Conservation (phyloP, 1,284 basidiomycete genomes). For the Pyrrhoderma noxium region DNA sequence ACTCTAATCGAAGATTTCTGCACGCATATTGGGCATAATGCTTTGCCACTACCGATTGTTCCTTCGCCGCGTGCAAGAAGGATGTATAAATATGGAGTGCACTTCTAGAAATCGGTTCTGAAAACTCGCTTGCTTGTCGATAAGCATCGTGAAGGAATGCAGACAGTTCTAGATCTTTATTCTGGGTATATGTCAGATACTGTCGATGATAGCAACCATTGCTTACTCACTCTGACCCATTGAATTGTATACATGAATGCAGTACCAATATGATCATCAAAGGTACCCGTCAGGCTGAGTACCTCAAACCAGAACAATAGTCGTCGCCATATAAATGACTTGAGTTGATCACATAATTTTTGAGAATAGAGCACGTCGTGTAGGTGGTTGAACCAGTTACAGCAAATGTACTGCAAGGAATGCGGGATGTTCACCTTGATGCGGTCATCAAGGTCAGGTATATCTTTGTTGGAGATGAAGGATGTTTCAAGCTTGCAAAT, state of each 20-base stretch:
- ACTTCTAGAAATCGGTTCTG: too few relatives aligned
- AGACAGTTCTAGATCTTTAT: neutral
- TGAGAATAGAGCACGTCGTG: neutral
- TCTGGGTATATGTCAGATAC: neutral
- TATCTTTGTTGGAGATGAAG: slow-evolving; percentile 15
- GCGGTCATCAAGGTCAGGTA: slow-evolving; percentile 2
- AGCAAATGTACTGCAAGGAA: slow-evolving; percentile 14
- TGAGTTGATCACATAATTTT: neutral
- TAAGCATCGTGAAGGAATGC: neutral
- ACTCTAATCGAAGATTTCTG: too few relatives aligned
- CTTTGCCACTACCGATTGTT: neutral
- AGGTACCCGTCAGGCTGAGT: neutral
- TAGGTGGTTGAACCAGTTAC: slow-evolving; percentile 12
- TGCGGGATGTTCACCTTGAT: slow-evolving; percentile 7
- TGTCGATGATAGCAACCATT: neutral
- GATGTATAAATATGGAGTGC: too few relatives aligned
- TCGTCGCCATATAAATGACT: neutral
- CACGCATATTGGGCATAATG: neutral
- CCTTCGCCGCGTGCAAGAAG: neutral
- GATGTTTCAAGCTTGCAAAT: slow-evolving; percentile 19
- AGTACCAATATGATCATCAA: neutral
- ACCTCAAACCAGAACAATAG: slow-evolving; percentile 4
- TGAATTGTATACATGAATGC: neutral
- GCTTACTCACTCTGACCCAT: too few relatives aligned
- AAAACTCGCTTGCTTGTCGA: too few relatives aligned